A percentile compares a stretch with the other conserved stretches of the same genome.
phyloP scores from a whole-genome alignment of 495 filamentous ascomycete genomes.

The Ramalina peruviana region DNA sequence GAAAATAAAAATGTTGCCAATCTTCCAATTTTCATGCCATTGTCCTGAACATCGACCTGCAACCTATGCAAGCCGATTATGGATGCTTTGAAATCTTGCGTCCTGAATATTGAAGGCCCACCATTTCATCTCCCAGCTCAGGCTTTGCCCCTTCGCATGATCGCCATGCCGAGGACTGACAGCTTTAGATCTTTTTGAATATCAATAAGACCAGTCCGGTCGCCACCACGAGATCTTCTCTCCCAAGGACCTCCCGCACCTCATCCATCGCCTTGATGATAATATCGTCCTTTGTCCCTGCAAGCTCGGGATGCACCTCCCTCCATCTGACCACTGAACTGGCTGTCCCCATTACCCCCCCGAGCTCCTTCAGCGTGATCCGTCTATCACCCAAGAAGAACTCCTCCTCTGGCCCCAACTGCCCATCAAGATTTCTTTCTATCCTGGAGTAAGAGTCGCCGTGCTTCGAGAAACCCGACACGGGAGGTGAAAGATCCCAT shows the following conservation, averaged over 20 bases:
- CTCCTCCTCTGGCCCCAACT: constrained; percentile 15
- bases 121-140: too few species aligned
- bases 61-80: too few species aligned
- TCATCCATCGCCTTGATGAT: constrained; percentile 9
- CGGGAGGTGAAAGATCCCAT: constrained; percentile 28
- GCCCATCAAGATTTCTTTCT: constrained; percentile 28
- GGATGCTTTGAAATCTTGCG: too few species aligned
- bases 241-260: constrained; percentile 8
- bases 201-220: constrained; percentile 10
- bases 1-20: too few species aligned
- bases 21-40: too few species aligned
- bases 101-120: too few species aligned
- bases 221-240: constrained; percentile 8
- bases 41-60: too few species aligned
- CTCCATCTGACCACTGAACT: constrained; percentile 37
- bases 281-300: constrained; percentile 19
- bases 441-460: constrained; percentile 24
- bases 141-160: too few species aligned
- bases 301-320: constrained; percentile 27
- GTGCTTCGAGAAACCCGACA: constrained; percentile 25
- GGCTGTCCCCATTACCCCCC: constrained; percentile 23
- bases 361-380: constrained; percentile 19
- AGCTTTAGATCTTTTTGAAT: constrained; percentile 14
- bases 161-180: too few species aligned
- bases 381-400: constrained; percentile 13